Base-by-base conservation (phyloP, 2,329 filamentous ascomycete genomes). In the Stemphylium vesicarium region DNA sequence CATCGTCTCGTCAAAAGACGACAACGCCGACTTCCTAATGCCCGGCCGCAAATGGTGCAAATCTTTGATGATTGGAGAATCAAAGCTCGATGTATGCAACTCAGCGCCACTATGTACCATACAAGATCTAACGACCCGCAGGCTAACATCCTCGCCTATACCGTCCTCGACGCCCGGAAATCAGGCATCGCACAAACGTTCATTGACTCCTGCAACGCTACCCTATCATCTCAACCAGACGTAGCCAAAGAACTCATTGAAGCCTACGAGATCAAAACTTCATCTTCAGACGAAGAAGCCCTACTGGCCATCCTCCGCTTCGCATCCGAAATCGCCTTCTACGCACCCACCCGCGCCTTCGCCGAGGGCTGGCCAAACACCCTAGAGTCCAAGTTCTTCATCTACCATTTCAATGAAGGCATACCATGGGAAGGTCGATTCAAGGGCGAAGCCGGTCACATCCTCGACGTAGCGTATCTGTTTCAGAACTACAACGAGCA, bases 11-110 rank as follows among this genome's bases (percentile, higher is more conserved):
- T 68, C 65, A 7, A 38, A 68, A 47, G 56, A 63, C 5, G 68
- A 75, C 31, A 62, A 60, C 22, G 54, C 59, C 10, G 11, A 16
- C 6, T 69, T 68, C 36, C 33, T 50, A 22, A 69, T 80, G 29
- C 74, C 75, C 4, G 80, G 77, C 0, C 76, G 73, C 33, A 66
- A 71, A 9, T 83, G 81, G 80, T 81, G 77, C 52, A 65, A 76
- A 32, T 70, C 74, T n/a, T 52, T 83, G 10, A 72, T 82, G 55
- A 76, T 83, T 35, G 81, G 81, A 13, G 77, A 82, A 53, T 78
- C 78, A 18, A 72, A 78, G 53, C 74, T 80, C 40, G 81, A 83
- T 69, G 79, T 79, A 68, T 63, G 41, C 29, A 11, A 0, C 4
- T 2, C 4, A 8, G 20, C 20, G 4, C n/a, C 4, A 20, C 4